These are phyloP conservation scores for Annulohypoxylon stygium DNA, from an alignment of 495 filamentous ascomycete species.

Conservation along the genomic window DNA sequence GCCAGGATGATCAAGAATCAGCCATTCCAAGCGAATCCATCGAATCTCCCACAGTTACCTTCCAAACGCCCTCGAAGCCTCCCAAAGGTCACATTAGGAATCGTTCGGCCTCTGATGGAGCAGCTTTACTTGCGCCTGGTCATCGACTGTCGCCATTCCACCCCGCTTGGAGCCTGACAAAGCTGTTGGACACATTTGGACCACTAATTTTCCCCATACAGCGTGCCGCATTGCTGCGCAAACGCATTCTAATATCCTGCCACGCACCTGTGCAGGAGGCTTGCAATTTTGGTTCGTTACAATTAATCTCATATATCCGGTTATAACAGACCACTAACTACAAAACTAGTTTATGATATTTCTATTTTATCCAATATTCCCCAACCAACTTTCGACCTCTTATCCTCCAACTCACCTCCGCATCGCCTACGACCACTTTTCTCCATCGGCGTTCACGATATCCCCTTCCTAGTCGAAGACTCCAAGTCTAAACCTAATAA, in stretches of 20 bases:
- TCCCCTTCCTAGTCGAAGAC: conserved; percentile 76
- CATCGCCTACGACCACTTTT: conserved; percentile 87
- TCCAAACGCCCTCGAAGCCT: conserved; percentile 46
- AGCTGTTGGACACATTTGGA: conserved; percentile 84
- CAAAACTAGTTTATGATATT: conserved; percentile 82
- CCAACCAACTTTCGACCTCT: conserved; percentile 70
- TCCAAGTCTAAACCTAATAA: conserved; percentile 54
- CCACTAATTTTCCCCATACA: conserved; percentile 92
- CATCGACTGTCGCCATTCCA: conserved; percentile 83
- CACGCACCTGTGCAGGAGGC: conserved; percentile 85
- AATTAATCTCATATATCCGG: not conserved
- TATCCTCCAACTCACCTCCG: conserved; percentile 70
- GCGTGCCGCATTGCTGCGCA: conserved; percentile 87
- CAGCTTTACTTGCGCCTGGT: conserved; percentile 72
- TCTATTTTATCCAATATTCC: conserved; percentile 88
- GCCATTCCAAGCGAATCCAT: conserved; percentile 67
- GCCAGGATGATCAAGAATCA: conserved; percentile 62
- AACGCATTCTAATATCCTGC: conserved; percentile 85
- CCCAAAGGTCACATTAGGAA: conserved; percentile 62
- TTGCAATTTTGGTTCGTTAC: conserved; percentile 84
- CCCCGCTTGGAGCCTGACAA: conserved; percentile 83
- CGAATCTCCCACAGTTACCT: conserved; percentile 61
- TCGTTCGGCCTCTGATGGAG: conserved; percentile 71
- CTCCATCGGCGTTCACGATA: conserved; percentile 91
- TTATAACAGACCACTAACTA: conserved; percentile 21